Conservation (phyloP, 139 green algal genomes). For the Tetradesmus lagerheimii region DNA sequence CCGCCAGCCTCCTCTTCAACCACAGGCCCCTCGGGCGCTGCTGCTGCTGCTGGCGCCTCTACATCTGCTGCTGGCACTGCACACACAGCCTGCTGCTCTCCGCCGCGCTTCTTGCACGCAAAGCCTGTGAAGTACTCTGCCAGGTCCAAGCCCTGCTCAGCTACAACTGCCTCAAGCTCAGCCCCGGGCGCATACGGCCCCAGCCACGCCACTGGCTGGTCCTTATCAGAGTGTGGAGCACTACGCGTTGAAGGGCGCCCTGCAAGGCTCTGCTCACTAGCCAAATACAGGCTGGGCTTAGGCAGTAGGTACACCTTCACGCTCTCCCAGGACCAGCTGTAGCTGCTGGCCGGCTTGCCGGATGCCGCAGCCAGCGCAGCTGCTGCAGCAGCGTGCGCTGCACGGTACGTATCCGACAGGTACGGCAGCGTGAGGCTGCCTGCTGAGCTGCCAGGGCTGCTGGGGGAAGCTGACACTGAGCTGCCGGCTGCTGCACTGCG, state of each 20-base stretch:
- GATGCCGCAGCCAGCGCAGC: constrained; percentile 6
- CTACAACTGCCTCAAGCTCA: constrained; percentile 24
- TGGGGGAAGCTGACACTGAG: neutral
- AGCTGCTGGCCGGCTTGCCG: neutral
- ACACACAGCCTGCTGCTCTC: neutral
- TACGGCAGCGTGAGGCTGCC: neutral
- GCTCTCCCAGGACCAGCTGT: constrained; percentile 25
- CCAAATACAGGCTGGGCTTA: constrained; percentile 54
- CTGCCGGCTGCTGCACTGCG: neutral
- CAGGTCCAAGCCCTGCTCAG: constrained; percentile 15
- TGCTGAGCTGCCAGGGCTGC: neutral
- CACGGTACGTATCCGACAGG: constrained; percentile 3
- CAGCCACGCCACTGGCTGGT: constrained; percentile 49
- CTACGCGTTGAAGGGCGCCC: neutral
- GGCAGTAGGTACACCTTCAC: constrained; percentile 54
- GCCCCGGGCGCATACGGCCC: constrained; percentile 38
- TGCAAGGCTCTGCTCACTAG: constrained; percentile 30
- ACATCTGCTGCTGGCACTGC: neutral
- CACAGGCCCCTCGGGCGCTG: neutral
- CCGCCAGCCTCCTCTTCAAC: neutral
- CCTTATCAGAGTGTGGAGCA: constrained; percentile 44
- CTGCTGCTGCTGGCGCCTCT: neutral
- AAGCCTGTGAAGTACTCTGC: constrained; percentile 56
- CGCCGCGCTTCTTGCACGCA: constrained; percentile 37
- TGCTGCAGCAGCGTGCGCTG: neutral